These are phyloP conservation scores for Pseudofabraea citricarpa DNA, from an alignment of 2,329 filamentous ascomycete genomes.

Conservation along the genomic window DNA sequence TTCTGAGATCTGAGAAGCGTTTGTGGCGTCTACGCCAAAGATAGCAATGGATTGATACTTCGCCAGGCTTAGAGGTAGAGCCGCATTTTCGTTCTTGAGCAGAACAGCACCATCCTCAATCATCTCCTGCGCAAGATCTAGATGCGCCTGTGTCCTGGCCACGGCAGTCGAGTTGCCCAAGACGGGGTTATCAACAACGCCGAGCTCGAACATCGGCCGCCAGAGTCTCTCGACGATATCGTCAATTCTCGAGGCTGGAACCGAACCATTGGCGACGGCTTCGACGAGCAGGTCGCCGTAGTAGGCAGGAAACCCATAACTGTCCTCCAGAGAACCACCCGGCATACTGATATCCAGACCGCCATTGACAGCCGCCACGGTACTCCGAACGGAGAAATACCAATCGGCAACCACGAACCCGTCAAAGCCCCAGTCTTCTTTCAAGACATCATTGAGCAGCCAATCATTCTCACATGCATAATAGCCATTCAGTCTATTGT, in stretches of 20 bases:
- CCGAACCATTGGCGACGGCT: conserved; percentile 54
- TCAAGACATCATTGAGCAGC: conserved; percentile 30
- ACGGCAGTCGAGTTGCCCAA: conserved; percentile 4
- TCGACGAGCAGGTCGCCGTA: conserved; percentile 33
- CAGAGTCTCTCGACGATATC: conserved; percentile 51
- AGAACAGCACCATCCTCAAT: conserved; percentile 1
- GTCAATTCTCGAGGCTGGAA: conserved; percentile 48
- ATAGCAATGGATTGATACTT: conserved; percentile 11
- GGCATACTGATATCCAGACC: conserved; percentile 55
- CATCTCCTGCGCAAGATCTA: conserved; percentile 5
- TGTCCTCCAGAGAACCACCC: conserved; percentile 24
- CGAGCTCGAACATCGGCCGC: conserved; percentile 12
- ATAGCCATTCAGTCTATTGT: conserved; percentile 37
- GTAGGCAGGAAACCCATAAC: conserved; percentile 10
- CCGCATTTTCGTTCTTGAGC: conserved; percentile 9
- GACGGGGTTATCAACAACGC: conserved; percentile 8
- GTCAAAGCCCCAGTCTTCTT: conserved; percentile 54
- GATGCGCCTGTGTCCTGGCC: conserved; percentile 9
- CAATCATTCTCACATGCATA: conserved; percentile 33
- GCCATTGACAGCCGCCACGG: conserved; percentile 40
- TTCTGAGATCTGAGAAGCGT: conserved; percentile 10
- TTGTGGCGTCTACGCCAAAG: conserved; percentile 13
- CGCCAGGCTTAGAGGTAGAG: conserved; percentile 3
- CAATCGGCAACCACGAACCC: conserved; percentile 81
- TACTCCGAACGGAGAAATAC: conserved; percentile 67